These are phyloP conservation scores for Phytophthora ramorum DNA, from an alignment of 352 stramenopile genomes.

Conservation along the genomic window DNA sequence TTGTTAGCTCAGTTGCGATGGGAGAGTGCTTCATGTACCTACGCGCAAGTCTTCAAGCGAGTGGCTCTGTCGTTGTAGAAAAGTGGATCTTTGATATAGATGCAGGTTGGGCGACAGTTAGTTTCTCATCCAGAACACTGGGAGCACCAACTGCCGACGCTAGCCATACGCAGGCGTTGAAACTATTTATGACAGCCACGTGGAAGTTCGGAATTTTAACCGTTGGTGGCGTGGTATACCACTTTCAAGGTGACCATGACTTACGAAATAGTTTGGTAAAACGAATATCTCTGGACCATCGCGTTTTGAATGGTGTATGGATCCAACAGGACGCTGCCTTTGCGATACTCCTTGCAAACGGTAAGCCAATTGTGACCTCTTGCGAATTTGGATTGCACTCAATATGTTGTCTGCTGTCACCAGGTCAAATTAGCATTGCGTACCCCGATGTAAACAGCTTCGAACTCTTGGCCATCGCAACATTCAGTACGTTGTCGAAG, in stretches of 20 bases:
- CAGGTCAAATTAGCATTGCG: constrained; percentile 40
- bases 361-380: constrained; percentile 14
- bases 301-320: constrained; percentile 24
- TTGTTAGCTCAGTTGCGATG: constrained; percentile 26
- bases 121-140: constrained; percentile 14
- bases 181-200: constrained; percentile 18
- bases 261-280: constrained; percentile 14
- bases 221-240: constrained; percentile 10
- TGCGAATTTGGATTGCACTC: neutral
- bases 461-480: constrained; percentile 22
- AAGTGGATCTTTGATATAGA: constrained; percentile 38
- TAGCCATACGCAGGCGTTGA: neutral
- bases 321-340: constrained; percentile 24
- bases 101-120: constrained; percentile 13
- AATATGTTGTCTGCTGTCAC: neutral
- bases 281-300: constrained; percentile 16
- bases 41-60: neutral
- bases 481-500: constrained; percentile 25
- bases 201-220: constrained; percentile 19
- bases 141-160: neutral
- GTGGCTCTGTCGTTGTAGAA: constrained; percentile 14
- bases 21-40: constrained; percentile 29
- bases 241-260: constrained; percentile 17
- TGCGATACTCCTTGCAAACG: constrained; percentile 38
- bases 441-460: constrained; percentile 1